Evolutionary conservation across 2,329 filamentous ascomycete species (phyloP), one percentile per base, ranked within the genome.

Genomic region (Trichophyton benhamiae): DNA sequence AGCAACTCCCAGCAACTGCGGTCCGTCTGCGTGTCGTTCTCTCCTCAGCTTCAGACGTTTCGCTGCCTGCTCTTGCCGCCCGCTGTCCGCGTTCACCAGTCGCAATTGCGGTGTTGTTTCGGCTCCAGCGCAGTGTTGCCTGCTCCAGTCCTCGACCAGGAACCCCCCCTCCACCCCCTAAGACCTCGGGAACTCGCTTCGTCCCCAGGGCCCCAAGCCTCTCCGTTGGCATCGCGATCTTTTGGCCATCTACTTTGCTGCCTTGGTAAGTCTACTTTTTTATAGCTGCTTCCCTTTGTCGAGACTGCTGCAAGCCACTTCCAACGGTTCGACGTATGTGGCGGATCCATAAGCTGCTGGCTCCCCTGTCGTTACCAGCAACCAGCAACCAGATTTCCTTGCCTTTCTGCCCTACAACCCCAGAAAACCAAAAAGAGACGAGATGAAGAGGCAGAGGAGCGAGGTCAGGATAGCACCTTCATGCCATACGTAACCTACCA

Each of bases 281-380:
- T 36, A 3, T 9, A n/a, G 11, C 27, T 38, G 30, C 38, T 30
- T n/a, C 11, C 53, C 38, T 17, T 38, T 38, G 11, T 38, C 46
- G 55, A 30, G 27, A 7, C 9, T 48, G 44, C 44, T 48, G 46
- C 46, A 36, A 59, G 44, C 44, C 41, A 49, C 41, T 36, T 17
- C 57, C 58, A 41, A 48, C 58, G 42, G 58, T 33, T 58, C 36
- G 49, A 55, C 22, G 46, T 49, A 36, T 42, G 57, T 59, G 22
- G 33, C 41, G 36, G 33, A 36, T 59, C 25, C 57, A 59, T 30
- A 17, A 27, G 30, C 57, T 41, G 36, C 57, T 41, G 38, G 33
- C 38, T 36, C 44, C 41, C 58, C 58, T 48, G 41, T 49, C 36
- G 41, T n/a, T 49, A 27, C 42, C 42, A 30, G 33, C 58, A 59